Conservation (phyloP, 2,329 filamentous ascomycete genomes). For the Acrodontium crateriforme region DNA sequence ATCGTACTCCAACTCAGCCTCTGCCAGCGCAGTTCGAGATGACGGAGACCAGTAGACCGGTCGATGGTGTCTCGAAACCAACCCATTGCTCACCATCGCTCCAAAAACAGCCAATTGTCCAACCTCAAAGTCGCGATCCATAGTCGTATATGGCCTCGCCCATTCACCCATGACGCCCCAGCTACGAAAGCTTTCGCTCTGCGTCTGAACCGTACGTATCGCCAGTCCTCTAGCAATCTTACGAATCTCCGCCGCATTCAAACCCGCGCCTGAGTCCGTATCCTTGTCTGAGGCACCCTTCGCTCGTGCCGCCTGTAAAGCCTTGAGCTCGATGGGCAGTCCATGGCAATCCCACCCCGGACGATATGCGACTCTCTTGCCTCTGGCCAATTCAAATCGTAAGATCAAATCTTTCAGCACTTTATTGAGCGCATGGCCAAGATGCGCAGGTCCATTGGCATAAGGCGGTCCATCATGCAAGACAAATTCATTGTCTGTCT, state of each 20-base stretch:
- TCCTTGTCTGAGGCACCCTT: constrained; percentile 19
- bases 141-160: constrained; percentile 63
- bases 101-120: constrained; percentile 63
- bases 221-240: constrained; percentile 52
- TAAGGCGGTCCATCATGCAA: constrained; percentile 95
- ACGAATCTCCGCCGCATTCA: constrained; percentile 44
- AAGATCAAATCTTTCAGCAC: constrained; percentile 90
- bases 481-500: constrained; percentile 50
- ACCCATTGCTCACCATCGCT: constrained; percentile 52
- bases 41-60: constrained; percentile 81
- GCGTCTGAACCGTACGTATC: constrained; percentile 51
- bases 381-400: constrained; percentile 65
- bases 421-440: constrained; percentile 94
- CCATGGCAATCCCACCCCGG: constrained; percentile 98
- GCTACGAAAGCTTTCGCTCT: constrained; percentile 59
- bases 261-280: constrained; percentile 1
- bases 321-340: constrained; percentile 92
- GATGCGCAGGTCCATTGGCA: constrained; percentile 81
- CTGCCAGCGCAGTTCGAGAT: constrained; percentile 63
- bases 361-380: constrained; percentile 62
- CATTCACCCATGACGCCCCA: constrained; percentile 74
- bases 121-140: constrained; percentile 63
- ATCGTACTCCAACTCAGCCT: constrained; percentile 74
- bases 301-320: constrained; percentile 43
- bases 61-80: constrained; percentile 67